Evolutionary conservation across 202 grass and related monocot genomes (phyloP), one percentile per base, ranked within the genome.

Genomic region (Schoenoplectus triqueter): DNA sequence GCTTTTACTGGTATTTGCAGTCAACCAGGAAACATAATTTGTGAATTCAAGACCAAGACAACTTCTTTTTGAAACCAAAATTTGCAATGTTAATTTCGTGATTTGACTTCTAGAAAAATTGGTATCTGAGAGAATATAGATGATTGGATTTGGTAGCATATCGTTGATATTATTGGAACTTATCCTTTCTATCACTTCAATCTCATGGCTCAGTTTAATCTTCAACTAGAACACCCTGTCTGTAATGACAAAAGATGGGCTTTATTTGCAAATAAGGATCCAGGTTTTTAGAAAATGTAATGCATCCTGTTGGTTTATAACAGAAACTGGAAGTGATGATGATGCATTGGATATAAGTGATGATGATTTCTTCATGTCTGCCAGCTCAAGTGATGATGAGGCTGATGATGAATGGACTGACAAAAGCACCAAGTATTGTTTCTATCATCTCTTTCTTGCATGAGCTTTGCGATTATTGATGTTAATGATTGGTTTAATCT

Each of bases 381-480:
- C 90, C 69, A 99, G 93, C 84, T 99, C 97, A 88, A 99, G 97
- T 70, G 93, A 99, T 88, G 97, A 99, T 81, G 97, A 99, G 82
- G 96, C 96, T 80, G 96, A 94, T 91, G 96, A 99, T 84, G 96
- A 99, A 80, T 94, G 84, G 92, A 96, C 97, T 18, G 97, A 99
- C 72, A 96, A 91, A 90, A 99, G 93, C 89, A 87, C 92, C 40
- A 99, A 93, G 97, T 99, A 96, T 62, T 80, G 80, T 83, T 80
- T 79, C 71, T 68, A 68, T 41, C 17, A 6, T 80, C 62, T 82
- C 78, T 82, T 9, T 41, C 3, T 9, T 79, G 39, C 75, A 46
- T 61, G 55, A 79, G 13, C 15, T 2, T 78, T 73, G 70, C 47
- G 15, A 40, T 10, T 47, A 72, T 22, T 78, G 10, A 57, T 77